Evolutionary conservation across 352 stramenopile species (phyloP), one percentile per base, ranked within the genome.

Genomic region (Blastocystis sp.): DNA sequence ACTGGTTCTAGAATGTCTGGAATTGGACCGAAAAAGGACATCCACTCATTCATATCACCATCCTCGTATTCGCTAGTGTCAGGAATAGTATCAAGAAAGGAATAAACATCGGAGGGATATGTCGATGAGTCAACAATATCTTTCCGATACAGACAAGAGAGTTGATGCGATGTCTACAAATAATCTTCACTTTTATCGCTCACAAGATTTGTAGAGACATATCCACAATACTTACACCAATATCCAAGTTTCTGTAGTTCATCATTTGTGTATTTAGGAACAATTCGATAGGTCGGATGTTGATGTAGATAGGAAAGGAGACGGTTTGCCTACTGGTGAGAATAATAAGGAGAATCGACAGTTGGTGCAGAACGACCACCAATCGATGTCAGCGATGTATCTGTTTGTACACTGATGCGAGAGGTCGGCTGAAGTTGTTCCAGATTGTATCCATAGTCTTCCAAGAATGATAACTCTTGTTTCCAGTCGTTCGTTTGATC

Each of bases 181-280:
- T 48, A n/a, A 60, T 27, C 30, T 30, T 27, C 19, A 59, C 3
- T 3, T 44, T 22, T 48, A 24, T 33, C 13, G 0, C 37, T 24
- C 40, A 81, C 70, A 30, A 64, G n/a, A 62, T 64, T 62, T 11
- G 22, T 42, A 5, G 11, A 44, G 13, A 81, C 27, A 0, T 40
- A 56, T 15, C 70, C 70, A 27, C 70, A 81, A 42, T 81, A 44
- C n/a, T 81, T 81, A 54, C 70, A 81, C 70, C 70, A 81, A 37
- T 81, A 81, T 15, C 37, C 40, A 11, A 44, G 24, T 22, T 44
- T 70, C 15, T n/a, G 40, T 40, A 48, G 22, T 40, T 81, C 13
- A n/a, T 64, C 62, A 4, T 6, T 13, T 22, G 11, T 17, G 44
- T 40, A 30, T 33, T 33, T 22, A 5, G 59, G 22, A 33, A 40